These are phyloP conservation scores for Stagonosporopsis vannaccii DNA, from an alignment of 2,329 filamentous ascomycete species.

Conservation along the genomic window DNA sequence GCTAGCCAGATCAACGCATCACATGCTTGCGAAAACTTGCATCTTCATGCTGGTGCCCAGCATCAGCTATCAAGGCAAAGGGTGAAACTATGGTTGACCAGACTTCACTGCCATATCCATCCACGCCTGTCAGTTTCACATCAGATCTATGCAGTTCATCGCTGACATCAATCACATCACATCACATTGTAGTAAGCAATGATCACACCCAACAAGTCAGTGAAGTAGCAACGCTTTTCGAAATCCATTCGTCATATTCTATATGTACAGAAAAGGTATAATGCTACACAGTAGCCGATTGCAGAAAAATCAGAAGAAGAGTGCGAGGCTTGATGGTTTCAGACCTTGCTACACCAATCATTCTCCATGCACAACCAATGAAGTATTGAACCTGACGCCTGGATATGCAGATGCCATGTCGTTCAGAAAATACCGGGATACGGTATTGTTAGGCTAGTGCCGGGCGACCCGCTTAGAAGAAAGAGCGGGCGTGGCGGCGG, in stretches of 20 bases:
- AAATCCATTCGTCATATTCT: slow-evolving; percentile 20
- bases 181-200: too few species aligned
- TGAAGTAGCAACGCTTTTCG: slow-evolving; percentile 5
- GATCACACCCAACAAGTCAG: neutral
- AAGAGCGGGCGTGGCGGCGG: slow-evolving; percentile 50
- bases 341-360: slow-evolving; percentile 1
- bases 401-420: slow-evolving; percentile 20
- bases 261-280: slow-evolving; percentile 17
- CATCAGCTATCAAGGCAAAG: too few species aligned
- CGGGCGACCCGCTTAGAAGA: slow-evolving; percentile 22
- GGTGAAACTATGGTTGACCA: too few species aligned
- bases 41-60: too few species aligned
- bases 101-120: too few species aligned
- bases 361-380: slow-evolving; percentile 17
- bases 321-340: slow-evolving; percentile 13
- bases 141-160: too few species aligned
- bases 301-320: slow-evolving; percentile 5
- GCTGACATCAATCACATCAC: neutral
- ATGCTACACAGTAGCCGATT: slow-evolving; percentile 20
- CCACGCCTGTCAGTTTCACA: too few species aligned
- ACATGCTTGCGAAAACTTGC: too few species aligned
- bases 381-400: slow-evolving; percentile 15
- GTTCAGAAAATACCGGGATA: neutral
- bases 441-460: neutral
- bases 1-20: too few species aligned